These are phyloP conservation scores for Hamamelis virginiana DNA, from an alignment of 164 flowering plant genomes.

Conservation along the genomic window DNA sequence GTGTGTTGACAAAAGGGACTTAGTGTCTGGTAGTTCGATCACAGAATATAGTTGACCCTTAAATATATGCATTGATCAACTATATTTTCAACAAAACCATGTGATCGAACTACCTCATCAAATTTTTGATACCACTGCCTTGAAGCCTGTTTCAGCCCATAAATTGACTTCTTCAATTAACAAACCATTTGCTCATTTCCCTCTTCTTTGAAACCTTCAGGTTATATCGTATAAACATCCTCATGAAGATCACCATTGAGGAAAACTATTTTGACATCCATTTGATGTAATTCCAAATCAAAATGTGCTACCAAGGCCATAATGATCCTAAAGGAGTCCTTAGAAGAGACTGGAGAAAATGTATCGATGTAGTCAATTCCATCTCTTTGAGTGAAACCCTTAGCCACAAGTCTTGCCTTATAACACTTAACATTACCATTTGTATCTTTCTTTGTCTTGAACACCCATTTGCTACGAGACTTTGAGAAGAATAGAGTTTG, in stretches of 20 bases:
- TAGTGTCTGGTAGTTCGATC: neutral
- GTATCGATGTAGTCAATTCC: neutral
- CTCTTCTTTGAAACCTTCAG: too few relatives aligned
- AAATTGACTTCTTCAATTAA: neutral
- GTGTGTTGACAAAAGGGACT: neutral
- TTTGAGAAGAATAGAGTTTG: too few relatives aligned
- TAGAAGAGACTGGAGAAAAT: neutral
- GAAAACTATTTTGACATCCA: constrained; percentile 13
- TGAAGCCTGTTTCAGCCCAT: too few relatives aligned
- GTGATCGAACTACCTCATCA: too few relatives aligned
- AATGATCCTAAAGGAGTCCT: constrained; percentile 8
- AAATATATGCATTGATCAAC: constrained; percentile 8
- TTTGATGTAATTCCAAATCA: constrained; percentile 18
- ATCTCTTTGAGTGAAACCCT: neutral
- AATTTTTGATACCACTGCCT: too few relatives aligned
- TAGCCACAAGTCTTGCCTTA: neutral
- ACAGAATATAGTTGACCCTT: too few relatives aligned
- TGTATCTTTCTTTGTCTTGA: neutral
- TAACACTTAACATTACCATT: neutral
- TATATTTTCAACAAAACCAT: neutral
- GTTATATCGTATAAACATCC: neutral
- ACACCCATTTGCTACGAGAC: too few relatives aligned
- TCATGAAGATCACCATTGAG: constrained; percentile 5
- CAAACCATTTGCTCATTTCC: neutral
- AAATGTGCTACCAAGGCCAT: constrained; percentile 14